Conservation (phyloP, 192 early-diverging fungal species). For the Coemansia sp. region DNA sequence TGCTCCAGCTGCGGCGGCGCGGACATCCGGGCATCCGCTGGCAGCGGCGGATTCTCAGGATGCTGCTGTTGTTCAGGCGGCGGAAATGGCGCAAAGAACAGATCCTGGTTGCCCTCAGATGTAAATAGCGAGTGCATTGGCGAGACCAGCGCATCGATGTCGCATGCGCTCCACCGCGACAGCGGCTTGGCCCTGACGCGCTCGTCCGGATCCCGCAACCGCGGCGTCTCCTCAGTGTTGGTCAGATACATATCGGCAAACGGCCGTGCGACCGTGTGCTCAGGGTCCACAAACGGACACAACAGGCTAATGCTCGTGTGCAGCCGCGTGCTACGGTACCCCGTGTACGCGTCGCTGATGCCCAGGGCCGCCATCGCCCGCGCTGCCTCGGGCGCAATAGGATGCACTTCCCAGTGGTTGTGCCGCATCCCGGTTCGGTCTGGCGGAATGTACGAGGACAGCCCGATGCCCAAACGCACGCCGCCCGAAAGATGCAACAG, state of each 20-base stretch:
- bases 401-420: conserved; percentile 53
- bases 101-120: conserved; percentile 13
- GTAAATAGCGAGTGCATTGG: conserved; percentile 45
- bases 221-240: background rate
- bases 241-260: conserved; percentile 28
- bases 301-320: conserved; percentile 46
- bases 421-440: conserved; percentile 28
- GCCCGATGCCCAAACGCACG: conserved; percentile 51
- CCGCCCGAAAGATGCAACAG: conserved; percentile 47
- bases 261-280: background rate
- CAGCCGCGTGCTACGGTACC: conserved; percentile 43
- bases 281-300: conserved; percentile 37
- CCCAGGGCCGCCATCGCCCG: conserved; percentile 10
- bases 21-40: background rate
- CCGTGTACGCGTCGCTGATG: conserved; percentile 40
- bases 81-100: conserved; percentile 42
- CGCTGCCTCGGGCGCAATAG: conserved; percentile 45
- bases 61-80: background rate
- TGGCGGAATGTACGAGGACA: conserved; percentile 46
- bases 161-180: conserved; percentile 28
- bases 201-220: conserved; percentile 16
- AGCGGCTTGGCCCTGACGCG: conserved; percentile 19
- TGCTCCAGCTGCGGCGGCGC: conserved; percentile 4
- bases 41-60: conserved; percentile 1
- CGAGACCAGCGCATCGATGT: conserved; percentile 39